phyloP scores from a whole-genome alignment of 441 rosid species.

The Erodium chrysanthum region DNA sequence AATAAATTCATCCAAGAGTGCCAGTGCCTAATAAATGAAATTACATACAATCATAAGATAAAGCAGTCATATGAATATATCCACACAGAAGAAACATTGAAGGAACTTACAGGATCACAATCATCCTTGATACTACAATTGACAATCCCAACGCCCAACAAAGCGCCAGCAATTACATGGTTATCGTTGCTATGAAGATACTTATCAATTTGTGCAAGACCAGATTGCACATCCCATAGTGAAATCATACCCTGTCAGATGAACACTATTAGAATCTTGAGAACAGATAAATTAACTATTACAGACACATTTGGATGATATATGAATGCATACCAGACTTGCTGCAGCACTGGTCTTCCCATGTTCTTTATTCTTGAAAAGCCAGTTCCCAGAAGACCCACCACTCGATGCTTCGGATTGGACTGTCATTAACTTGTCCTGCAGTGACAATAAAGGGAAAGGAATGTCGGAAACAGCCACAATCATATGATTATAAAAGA shows the following conservation, averaged over 20 bases:
- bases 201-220: conserved; percentile 84
- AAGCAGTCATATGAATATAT: neutral
- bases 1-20: conserved; percentile 59
- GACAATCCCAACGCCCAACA: conserved; percentile 85
- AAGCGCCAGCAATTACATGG: conserved; percentile 80
- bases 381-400: conserved; percentile 79
- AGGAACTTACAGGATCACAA: conserved; percentile 77
- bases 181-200: conserved; percentile 77
- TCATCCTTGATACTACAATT: conserved; percentile 76
- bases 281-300: conserved; percentile 9
- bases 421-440: conserved; percentile 92
- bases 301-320: conserved; percentile 1
- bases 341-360: conserved; percentile 97
- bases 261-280: conserved; percentile 21
- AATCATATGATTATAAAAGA: neutral
- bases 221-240: conserved; percentile 88
- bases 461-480: conserved; percentile 9
- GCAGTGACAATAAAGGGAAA: conserved; percentile 16
- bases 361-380: conserved; percentile 89
- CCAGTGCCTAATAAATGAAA: conserved; percentile 59
- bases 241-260: conserved; percentile 75
- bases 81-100: neutral
- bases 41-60: conserved; percentile 12
- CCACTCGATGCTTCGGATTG: conserved; percentile 58
- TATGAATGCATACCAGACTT: conserved; percentile 54